Evolutionary conservation across 768 basidiomycete genomes (phyloP), one percentile per base, ranked within the genome.

Genomic region (Rhodotorula babjevae): DNA sequence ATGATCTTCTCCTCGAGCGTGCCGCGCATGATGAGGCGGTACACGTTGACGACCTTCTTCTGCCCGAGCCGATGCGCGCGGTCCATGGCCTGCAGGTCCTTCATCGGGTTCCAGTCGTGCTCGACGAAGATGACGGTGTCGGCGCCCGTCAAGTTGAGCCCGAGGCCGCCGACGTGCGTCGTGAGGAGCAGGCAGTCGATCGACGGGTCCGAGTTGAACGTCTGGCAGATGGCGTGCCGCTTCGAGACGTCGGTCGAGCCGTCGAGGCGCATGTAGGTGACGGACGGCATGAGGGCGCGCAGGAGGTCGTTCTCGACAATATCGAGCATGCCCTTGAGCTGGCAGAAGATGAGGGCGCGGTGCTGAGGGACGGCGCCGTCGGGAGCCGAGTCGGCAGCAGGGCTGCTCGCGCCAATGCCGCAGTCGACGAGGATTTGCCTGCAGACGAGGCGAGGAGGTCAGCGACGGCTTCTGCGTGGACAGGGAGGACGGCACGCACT

Each of bases 21-120:
- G 21, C 94, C 96, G 79, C 94, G 90, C 21, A 94, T 98, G 77
- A 99, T 92, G 64, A 99, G 83, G 25, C 96, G 89, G 82, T 99
- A 99, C 11, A 99, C 96, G 77, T 98, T 98, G 42, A 99, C 96
- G 23, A 98, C 95, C 81, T 93, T 93, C 84, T 96, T 98, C 83
- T 99, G 96, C 12, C 96, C 96, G 50, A 98, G 89, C 65, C 96
- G 89, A 82, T 98, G 96, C 2, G 96, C 96, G 69, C 96, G 87
- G 80, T 99, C 96, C 96, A 99, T 99, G 15, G 96, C 96, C 79
- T 99, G 96, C 12, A 98, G 83, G 83, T 99, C 96, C 81, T 98
- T 98, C 93, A 95, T 96, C 14, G 96, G 96, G 80, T 99, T 99
- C 96, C 96, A 99, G 80, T 99, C 96, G 78, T 99, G 96, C 80